Evolutionary conservation across 805 yeast genomes (phyloP), one percentile per base, ranked within the genome.

Genomic region (Nakazawaea siamensis): DNA sequence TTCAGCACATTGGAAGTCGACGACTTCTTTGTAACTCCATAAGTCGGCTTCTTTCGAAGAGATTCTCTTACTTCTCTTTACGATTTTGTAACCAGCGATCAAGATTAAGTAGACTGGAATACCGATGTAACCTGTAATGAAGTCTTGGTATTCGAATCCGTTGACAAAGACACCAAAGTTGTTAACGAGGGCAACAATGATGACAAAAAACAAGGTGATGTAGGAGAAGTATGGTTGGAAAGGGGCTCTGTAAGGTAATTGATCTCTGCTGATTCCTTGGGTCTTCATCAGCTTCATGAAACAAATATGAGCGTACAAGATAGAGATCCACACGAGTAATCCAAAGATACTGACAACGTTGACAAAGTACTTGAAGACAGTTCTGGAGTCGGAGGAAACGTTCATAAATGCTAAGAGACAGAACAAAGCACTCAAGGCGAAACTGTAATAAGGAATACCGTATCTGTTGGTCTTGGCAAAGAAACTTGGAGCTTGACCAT

Each of bases 271-370:
- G 33, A 60, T 38, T 4, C 69, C 69, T 48, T 65, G 70, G 3
- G 57, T 65, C 46, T 57, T 57, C 44, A 60, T 61, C 5, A 70
- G 70, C 31, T 44, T 46, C 68, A 62, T 64, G 49, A 64, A 65
- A 36, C 63, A 55, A 39, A 65, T 58, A 46, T 65, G 69, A 41
- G 62, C 56, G 33, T 76, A 62, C 41, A 79, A 58, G 45, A 82
- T 80, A 34, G 82, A 70, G 27, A 76, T 64, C 88, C 90, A 82
- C 33, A 84, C 77, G 47, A 81, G 55, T 39, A 81, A 62, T 44
- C 88, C 88, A 38, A 80, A 74, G 45, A 81, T 76, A 15, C 88
- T 74, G 19, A 60, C 52, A 15, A 57, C 62, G 18, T 67, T 60
- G 62, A 54, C 62, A 29, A 65, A 62, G 45, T 65, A 62, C 11